Conservation (phyloP, 2,329 filamentous ascomycete species). For the Ophiostoma sp. region DNA sequence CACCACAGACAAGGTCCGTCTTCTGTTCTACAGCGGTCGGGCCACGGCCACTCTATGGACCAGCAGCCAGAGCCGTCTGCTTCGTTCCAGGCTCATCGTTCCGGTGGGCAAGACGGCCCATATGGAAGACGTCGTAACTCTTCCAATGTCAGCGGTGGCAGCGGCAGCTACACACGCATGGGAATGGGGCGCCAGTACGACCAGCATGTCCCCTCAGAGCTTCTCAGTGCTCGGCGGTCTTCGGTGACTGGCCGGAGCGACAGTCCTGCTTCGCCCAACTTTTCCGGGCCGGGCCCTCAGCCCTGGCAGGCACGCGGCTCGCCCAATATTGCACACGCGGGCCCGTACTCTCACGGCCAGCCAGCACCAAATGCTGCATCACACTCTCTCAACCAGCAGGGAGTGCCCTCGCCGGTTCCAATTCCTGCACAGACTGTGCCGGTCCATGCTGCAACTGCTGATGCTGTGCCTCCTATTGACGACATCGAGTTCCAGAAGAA, state of each 20-base stretch:
- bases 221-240: slow-evolving; percentile 41
- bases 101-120: slow-evolving; percentile 57
- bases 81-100: slow-evolving; percentile 75
- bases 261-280: slow-evolving; percentile 45
- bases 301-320: slow-evolving; percentile 43
- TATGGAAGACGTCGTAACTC: slow-evolving; percentile 77
- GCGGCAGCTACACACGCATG: slow-evolving; percentile 60
- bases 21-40: slow-evolving; percentile 70
- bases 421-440: background rate
- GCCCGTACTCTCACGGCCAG: background rate
- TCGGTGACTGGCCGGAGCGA: slow-evolving; percentile 50
- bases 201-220: slow-evolving; percentile 25
- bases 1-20: slow-evolving; percentile 59
- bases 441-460: background rate
- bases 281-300: slow-evolving; percentile 37
- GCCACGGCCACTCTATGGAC: slow-evolving; percentile 46
- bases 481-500: slow-evolving; percentile 62
- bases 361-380: background rate
- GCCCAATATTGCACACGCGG: slow-evolving; percentile 32
- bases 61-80: slow-evolving; percentile 70
- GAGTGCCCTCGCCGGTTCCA: background rate
- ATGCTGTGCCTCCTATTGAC: slow-evolving; percentile 37
- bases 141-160: slow-evolving; percentile 85
- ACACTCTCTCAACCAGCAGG: background rate
- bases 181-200: slow-evolving; percentile 46